phyloP scores from a whole-genome alignment of 306 rosid genomes.

The Prunus davidiana region DNA sequence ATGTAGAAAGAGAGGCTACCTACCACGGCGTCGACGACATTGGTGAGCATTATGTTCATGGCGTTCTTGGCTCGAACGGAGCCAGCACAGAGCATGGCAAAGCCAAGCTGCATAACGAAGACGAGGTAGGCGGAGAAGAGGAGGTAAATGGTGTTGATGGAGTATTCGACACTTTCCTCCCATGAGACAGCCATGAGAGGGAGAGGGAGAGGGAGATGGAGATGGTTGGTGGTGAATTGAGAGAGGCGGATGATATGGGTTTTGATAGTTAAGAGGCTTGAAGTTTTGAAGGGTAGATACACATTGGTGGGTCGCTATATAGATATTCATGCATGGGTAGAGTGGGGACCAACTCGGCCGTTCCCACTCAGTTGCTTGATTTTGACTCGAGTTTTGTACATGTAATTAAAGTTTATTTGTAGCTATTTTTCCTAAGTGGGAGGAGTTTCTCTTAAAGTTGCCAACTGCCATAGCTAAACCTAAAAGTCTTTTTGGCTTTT shows the following conservation, averaged over 20 bases:
- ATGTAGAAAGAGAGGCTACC: constrained; percentile 81
- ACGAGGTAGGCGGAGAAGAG: constrained; percentile 79
- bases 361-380: too few species aligned
- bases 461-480: too few species aligned
- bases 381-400: too few species aligned
- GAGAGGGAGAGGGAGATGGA: neutral
- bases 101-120: constrained; percentile 75
- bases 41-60: constrained; percentile 76
- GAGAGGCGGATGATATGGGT: neutral
- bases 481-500: too few species aligned
- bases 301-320: neutral
- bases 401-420: too few species aligned
- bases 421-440: too few species aligned
- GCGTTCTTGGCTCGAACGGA: constrained; percentile 83
- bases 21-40: constrained; percentile 72
- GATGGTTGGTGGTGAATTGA: constrained; percentile 1
- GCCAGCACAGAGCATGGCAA: constrained; percentile 87
- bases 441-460: too few species aligned
- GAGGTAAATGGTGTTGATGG: constrained; percentile 71
- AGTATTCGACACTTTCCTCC: constrained; percentile 61
- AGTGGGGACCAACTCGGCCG: too few species aligned
- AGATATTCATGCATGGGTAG: neutral
- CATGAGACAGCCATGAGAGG: constrained; percentile 52
- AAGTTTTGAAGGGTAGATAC: constrained; percentile 18
- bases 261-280: neutral